phyloP scores from a whole-genome alignment of 352 stramenopile species.

The Plasmopara viticola region DNA sequence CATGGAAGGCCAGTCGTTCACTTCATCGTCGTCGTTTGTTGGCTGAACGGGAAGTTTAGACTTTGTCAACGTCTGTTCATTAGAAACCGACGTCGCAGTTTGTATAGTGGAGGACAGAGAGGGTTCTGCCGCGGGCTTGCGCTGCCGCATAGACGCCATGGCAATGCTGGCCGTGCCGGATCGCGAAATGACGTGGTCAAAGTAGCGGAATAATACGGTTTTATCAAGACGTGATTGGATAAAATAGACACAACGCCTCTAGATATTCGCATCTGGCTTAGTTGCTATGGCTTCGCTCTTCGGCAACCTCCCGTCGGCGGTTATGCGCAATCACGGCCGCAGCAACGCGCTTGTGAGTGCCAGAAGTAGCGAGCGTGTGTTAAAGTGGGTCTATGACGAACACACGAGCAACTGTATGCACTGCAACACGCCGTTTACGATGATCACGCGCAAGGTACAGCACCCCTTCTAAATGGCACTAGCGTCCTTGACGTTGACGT shows the following conservation, averaged over 20 bases:
- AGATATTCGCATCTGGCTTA: neutral
- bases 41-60: neutral
- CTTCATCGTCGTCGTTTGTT: constrained; percentile 35
- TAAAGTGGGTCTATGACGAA: constrained; percentile 83
- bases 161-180: neutral
- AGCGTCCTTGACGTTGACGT: neutral
- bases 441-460: constrained; percentile 74
- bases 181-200: constrained; percentile 25
- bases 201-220: neutral
- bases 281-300: constrained; percentile 61
- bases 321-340: constrained; percentile 39
- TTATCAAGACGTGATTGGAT: constrained; percentile 9
- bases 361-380: constrained; percentile 37
- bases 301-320: constrained; percentile 55
- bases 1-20: constrained; percentile 71
- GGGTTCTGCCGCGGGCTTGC: constrained; percentile 18
- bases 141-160: constrained; percentile 35
- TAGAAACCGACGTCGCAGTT: too few species aligned
- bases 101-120: constrained; percentile 8
- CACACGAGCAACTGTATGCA: constrained; percentile 84
- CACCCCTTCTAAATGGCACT: neutral
- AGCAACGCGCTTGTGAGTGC: constrained; percentile 35
- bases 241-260: constrained; percentile 2
- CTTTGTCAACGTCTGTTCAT: constrained; percentile 9
- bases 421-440: constrained; percentile 79